A percentile compares a stretch with the other conserved stretches of the same genome.
Evolutionary conservation across 768 basidiomycete genomes (phyloP).

Genomic region (Termitomyces sp.): DNA sequence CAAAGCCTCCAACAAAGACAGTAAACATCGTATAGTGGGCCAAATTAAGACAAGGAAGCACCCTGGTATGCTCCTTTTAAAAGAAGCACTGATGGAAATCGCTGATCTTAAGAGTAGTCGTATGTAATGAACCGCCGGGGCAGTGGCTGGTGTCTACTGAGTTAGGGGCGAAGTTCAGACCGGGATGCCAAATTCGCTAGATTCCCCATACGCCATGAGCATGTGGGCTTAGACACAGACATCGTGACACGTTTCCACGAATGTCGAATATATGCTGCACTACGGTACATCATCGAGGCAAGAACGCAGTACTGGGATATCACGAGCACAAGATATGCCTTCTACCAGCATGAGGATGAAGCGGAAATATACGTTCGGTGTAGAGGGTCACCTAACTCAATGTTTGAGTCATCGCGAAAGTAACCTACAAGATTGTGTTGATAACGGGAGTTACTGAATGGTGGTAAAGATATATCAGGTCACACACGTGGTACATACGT

Average conservation of each 20-base stretch:
- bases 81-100: not conserved
- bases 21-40: slow-evolving; percentile 2
- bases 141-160: not conserved
- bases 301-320: not conserved
- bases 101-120: not conserved
- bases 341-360: not conserved
- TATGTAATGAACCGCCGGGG: not conserved
- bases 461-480: not conserved
- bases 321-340: not conserved
- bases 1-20: not conserved
- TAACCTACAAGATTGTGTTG: not conserved
- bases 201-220: not conserved
- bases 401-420: not conserved
- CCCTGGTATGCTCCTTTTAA: not conserved
- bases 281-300: not conserved
- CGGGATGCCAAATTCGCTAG: not conserved
- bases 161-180: not conserved
- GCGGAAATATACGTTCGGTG: not conserved
- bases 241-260: not conserved
- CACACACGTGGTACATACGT: not conserved
- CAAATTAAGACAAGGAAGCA: not conserved
- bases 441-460: slow-evolving; percentile 1
- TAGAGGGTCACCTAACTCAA: not conserved
- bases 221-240: not conserved
- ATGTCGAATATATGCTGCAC: not conserved